Evolutionary conservation across 495 filamentous ascomycete genomes (phyloP).

Genomic region (Stereocaulon alpinum): DNA sequence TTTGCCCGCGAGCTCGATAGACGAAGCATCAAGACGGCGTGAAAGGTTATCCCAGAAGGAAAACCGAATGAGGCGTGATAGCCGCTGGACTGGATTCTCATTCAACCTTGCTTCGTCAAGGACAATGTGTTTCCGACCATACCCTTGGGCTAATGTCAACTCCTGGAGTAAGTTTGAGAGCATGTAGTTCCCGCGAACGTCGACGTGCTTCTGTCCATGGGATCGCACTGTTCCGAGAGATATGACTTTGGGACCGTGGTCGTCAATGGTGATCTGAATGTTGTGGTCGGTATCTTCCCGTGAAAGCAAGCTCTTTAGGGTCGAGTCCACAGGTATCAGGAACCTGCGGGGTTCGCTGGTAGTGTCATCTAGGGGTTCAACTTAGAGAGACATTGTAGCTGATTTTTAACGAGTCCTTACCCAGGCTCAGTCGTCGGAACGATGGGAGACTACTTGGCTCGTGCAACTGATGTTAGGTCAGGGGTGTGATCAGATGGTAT

Average conservation of each 20-base stretch:
- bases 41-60: conserved; percentile 86
- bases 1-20: conserved; percentile 69
- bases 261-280: conserved; percentile 94
- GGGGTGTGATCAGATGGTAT: background rate
- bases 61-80: conserved; percentile 73
- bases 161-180: conserved; percentile 92
- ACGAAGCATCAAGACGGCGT: conserved; percentile 74
- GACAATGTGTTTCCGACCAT: conserved; percentile 72
- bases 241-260: conserved; percentile 84
- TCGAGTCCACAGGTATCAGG: conserved; percentile 13
- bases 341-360: conserved; percentile 12
- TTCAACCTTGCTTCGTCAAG: conserved; percentile 83
- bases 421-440: conserved; percentile 10
- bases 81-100: conserved; percentile 83
- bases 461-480: conserved; percentile 3
- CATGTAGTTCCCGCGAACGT: conserved; percentile 64
- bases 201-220: conserved; percentile 55
- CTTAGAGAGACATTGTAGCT: background rate
- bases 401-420: background rate
- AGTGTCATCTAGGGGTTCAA: conserved; percentile 7
- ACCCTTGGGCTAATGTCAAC: conserved; percentile 77
- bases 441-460: conserved; percentile 1
- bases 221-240: conserved; percentile 79
- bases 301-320: conserved; percentile 9
- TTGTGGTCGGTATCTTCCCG: conserved; percentile 82